Evolutionary conservation across 768 basidiomycete species (phyloP).

Genomic region (Rhodosporidiobolus odoratus): DNA sequence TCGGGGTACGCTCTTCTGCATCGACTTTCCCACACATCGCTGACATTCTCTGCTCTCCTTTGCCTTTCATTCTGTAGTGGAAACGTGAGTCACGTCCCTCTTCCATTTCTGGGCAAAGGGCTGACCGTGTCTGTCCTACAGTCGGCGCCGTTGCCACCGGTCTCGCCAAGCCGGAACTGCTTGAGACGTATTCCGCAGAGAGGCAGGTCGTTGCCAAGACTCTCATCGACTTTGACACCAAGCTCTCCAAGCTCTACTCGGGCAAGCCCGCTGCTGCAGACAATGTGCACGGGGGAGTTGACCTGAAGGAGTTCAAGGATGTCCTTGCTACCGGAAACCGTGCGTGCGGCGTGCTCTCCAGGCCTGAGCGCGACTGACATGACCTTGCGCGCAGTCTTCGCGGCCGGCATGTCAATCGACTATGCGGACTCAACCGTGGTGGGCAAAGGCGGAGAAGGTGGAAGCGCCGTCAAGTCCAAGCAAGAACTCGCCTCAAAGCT

Average conservation of each 20-base stretch:
- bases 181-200: slow-evolving; percentile 52
- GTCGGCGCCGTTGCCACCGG: slow-evolving; percentile 40
- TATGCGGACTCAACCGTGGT: slow-evolving; percentile 39
- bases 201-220: slow-evolving; percentile 58
- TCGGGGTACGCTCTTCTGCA: no score
- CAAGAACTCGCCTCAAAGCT: slow-evolving; percentile 34
- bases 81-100: no score
- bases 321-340: slow-evolving; percentile 30
- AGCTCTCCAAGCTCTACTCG: slow-evolving; percentile 64
- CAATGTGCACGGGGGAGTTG: slow-evolving; percentile 32
- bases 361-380: no score
- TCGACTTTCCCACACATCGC: no score
- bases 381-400: slow-evolving; percentile 22
- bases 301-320: slow-evolving; percentile 39
- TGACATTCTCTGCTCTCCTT: no score
- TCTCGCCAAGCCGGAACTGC: slow-evolving; percentile 37
- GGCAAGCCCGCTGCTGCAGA: slow-evolving; percentile 57
- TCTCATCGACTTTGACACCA: slow-evolving; percentile 61
- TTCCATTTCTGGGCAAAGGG: no score
- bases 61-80: no score
- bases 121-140: not conserved
- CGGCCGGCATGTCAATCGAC: slow-evolving; percentile 41
- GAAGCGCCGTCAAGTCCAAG: slow-evolving; percentile 15
- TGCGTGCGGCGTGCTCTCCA: no score
- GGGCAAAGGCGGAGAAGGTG: slow-evolving; percentile 19